Percentiles rank a stretch among this genome's conserved stretches.
These are phyloP conservation scores for Fusarium sp. DNA, from an alignment of 2,329 filamentous ascomycete species.

Conservation along the genomic window DNA sequence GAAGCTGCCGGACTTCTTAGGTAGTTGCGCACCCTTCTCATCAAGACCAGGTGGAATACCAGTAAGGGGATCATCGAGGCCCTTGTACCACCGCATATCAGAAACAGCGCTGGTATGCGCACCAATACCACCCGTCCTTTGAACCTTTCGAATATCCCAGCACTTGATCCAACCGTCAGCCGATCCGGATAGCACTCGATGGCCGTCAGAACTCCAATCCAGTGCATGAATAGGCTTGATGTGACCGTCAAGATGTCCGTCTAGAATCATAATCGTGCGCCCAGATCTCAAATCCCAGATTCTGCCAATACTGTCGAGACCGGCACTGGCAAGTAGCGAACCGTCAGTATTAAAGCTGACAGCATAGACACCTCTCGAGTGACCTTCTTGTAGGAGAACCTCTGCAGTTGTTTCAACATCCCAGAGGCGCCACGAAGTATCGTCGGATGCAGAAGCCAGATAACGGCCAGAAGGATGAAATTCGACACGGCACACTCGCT, in stretches of 20 bases:
- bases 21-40: constrained; percentile 73
- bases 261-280: constrained; percentile 93
- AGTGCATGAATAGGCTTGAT: constrained; percentile 94
- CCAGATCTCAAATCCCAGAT: constrained; percentile 96
- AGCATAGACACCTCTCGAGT: constrained; percentile 92
- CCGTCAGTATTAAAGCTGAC: constrained; percentile 92
- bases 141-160: constrained; percentile 94
- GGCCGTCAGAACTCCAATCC: constrained; percentile 92
- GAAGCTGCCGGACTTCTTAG: constrained; percentile 91
- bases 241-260: constrained; percentile 82
- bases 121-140: constrained; percentile 84
- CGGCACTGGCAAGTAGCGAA: constrained; percentile 89
- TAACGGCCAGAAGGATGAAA: constrained; percentile 94
- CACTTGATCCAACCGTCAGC: constrained; percentile 97
- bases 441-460: constrained; percentile 91
- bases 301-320: constrained; percentile 91
- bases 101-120: constrained; percentile 93
- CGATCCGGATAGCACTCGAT: constrained; percentile 92
- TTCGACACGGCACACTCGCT: constrained; percentile 89
- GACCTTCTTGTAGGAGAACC: constrained; percentile 89
- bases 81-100: constrained; percentile 94
- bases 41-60: constrained; percentile 70
- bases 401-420: constrained; percentile 89
- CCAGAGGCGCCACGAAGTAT: constrained; percentile 97
- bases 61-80: constrained; percentile 77